Percentiles rank a stretch among this genome's conserved stretches.
phyloP scores from a whole-genome alignment of 768 basidiomycete genomes.

The Phanerochaete sordida region DNA sequence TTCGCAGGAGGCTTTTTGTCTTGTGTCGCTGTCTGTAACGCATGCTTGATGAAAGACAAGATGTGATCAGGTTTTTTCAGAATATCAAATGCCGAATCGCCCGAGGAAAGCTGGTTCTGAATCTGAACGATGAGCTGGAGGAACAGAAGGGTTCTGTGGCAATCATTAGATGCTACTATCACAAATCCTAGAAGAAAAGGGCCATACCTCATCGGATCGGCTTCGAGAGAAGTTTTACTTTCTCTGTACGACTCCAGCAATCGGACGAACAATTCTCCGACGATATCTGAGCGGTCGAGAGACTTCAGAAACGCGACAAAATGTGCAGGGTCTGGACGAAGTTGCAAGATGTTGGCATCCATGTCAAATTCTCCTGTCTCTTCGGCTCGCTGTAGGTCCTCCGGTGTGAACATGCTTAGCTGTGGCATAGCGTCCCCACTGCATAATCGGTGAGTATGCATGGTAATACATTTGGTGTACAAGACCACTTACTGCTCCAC shows the following conservation, averaged over 20 bases:
- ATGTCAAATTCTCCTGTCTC: slow-evolving; percentile 41
- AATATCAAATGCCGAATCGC: slow-evolving; percentile 53
- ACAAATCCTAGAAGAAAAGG: background rate
- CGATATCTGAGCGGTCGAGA: slow-evolving; percentile 65
- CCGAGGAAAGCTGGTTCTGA: slow-evolving; percentile 62
- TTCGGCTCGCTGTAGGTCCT: slow-evolving; percentile 38
- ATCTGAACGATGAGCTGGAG: slow-evolving; percentile 83
- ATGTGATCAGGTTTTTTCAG: slow-evolving; percentile 66
- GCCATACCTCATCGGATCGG: slow-evolving; percentile 53
- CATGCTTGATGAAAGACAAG: slow-evolving; percentile 79
- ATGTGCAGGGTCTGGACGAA: slow-evolving; percentile 74
- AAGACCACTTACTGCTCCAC: slow-evolving; percentile 38
- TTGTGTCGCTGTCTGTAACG: slow-evolving; percentile 47
- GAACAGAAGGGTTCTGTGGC: slow-evolving; percentile 58
- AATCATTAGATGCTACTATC: background rate
- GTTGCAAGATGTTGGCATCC: slow-evolving; percentile 55
- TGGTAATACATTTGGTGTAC: no score
- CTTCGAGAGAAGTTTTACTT: slow-evolving; percentile 33
- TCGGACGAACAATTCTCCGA: slow-evolving; percentile 69
- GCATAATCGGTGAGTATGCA: no score
- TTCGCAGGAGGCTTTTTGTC: background rate
- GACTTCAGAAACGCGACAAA: slow-evolving; percentile 64
- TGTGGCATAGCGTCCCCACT: background rate
- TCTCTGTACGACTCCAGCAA: slow-evolving; percentile 66
- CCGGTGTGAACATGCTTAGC: slow-evolving; percentile 49